phyloP scores from a whole-genome alignment of 805 yeast species.

The Candida vaughaniae region DNA sequence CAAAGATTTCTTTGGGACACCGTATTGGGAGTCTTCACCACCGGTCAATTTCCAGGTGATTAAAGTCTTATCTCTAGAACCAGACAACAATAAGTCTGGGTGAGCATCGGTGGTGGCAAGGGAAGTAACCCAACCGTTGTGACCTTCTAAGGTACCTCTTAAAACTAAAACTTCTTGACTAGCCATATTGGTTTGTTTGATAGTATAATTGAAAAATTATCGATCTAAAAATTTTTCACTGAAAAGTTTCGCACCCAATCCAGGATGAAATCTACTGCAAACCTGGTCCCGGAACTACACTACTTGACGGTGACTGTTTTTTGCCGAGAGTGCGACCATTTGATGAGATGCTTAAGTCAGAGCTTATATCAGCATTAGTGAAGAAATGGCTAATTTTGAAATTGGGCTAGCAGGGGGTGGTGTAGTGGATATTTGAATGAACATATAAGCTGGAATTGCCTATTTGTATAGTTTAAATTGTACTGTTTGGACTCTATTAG shows the following conservation, averaged over 20 bases:
- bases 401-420: too few relatives aligned
- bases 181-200: conserved; percentile 50
- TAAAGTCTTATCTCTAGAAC: conserved; percentile 97
- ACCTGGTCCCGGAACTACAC: conserved; percentile 40
- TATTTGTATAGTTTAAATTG: too few relatives aligned
- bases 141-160: conserved; percentile 98
- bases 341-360: too few relatives aligned
- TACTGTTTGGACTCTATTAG: too few relatives aligned
- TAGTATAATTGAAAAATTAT: conserved; percentile 1
- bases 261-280: conserved; percentile 26
- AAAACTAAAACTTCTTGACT: conserved; percentile 96
- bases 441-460: too few relatives aligned
- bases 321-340: conserved; percentile 24
- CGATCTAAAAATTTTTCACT: conserved; percentile 16
- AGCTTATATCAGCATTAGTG: too few relatives aligned
- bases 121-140: conserved; percentile 90
- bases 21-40: conserved; percentile 90
- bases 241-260: conserved; percentile 6
- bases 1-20: conserved; percentile 96
- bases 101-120: conserved; percentile 96
- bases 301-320: conserved; percentile 36
- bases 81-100: conserved; percentile 97
- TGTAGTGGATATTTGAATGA: too few relatives aligned
- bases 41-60: conserved; percentile 97
- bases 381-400: too few relatives aligned